Conservation (phyloP, 805 yeast species). For the Myxozyma monticola region DNA sequence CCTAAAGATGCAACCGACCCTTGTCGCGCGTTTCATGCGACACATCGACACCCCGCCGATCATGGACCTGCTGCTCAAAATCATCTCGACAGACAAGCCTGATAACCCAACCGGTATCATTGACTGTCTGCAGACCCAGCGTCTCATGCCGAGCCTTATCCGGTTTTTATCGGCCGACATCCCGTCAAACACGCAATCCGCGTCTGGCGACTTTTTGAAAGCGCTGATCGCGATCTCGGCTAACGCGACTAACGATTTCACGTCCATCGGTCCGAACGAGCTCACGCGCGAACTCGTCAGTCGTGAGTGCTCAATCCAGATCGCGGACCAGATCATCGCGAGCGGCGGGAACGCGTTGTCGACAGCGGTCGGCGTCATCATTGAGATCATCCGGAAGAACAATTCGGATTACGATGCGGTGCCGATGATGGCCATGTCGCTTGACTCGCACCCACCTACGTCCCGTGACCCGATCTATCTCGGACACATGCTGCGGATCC, state of each 20-base stretch:
- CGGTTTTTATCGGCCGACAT: constrained; percentile 67
- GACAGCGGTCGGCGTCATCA: constrained; percentile 91
- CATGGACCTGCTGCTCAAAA: constrained; percentile 87
- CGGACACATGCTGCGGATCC: constrained; percentile 78
- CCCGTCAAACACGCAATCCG: constrained; percentile 76
- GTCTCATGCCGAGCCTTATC: constrained; percentile 69
- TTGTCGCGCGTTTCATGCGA: constrained; percentile 77
- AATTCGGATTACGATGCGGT: constrained; percentile 92
- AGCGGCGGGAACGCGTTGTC: constrained; percentile 77
- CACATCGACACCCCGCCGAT: constrained; percentile 92
- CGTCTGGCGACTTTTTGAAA: constrained; percentile 92
- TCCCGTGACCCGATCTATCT: constrained; percentile 90
- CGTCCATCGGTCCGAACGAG: constrained; percentile 95
- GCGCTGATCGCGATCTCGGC: constrained; percentile 94
- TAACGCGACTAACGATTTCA: constrained; percentile 82
- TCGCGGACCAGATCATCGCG: constrained; percentile 79
- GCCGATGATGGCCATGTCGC: constrained; percentile 76
- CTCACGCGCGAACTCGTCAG: constrained; percentile 88
- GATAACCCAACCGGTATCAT: constrained; percentile 86
- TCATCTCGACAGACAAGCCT: constrained; percentile 89
- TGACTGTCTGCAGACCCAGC: constrained; percentile 69
- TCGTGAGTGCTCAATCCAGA: constrained; percentile 59
- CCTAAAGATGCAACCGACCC: constrained; percentile 61
- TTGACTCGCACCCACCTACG: constrained; percentile 89
- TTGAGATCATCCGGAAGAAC: constrained; percentile 91